Evolutionary conservation across 345 rosid species (phyloP).

Genomic region (Eucalyptus urophylla): DNA sequence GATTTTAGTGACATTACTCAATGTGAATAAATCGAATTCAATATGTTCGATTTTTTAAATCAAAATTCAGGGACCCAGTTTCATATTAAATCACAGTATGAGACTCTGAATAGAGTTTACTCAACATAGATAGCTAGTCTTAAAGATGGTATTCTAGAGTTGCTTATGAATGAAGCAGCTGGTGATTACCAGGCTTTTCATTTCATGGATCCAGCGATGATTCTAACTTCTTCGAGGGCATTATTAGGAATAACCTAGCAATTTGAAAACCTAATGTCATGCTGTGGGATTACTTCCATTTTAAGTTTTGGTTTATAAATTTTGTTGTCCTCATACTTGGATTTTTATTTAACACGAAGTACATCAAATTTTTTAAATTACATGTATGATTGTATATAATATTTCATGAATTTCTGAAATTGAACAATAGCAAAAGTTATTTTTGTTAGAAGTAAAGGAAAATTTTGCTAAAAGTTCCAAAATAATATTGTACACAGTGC

Average conservation of each 20-base stretch:
- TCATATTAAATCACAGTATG: not conserved
- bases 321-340: not conserved
- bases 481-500: not conserved
- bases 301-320: not conserved
- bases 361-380: not conserved
- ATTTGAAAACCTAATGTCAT: not conserved
- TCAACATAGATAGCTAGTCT: not conserved
- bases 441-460: not conserved
- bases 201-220: not conserved
- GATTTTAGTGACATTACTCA: not conserved
- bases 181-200: not conserved
- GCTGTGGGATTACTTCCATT: not conserved
- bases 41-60: not conserved
- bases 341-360: not conserved
- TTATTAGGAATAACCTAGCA: not conserved
- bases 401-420: not conserved
- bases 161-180: not conserved
- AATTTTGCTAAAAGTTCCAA: not conserved
- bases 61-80: not conserved
- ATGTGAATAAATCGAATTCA: not conserved
- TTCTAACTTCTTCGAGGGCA: not conserved
- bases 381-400: not conserved
- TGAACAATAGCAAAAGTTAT: not conserved
- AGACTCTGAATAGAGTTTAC: not conserved
- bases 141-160: not conserved